Base-by-base conservation (phyloP, 495 filamentous ascomycete species). In the Trichoderma gamsii region DNA sequence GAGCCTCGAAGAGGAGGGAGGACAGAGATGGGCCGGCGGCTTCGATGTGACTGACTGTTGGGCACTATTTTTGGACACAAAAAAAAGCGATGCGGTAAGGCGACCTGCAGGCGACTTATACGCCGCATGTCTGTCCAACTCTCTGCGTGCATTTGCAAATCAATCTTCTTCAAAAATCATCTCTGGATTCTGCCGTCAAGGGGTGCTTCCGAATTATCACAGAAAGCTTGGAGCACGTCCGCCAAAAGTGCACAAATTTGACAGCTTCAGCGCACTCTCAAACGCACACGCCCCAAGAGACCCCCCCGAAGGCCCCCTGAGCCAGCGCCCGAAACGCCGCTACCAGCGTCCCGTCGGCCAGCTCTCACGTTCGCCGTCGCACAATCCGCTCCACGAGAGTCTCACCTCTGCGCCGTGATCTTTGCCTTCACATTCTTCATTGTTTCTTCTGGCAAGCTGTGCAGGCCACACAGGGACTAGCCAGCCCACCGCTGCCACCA, bases 321-420 rank as follows among this genome's bases (percentile, higher is more conserved):
- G 25, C 56, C 56, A 61, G 56, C 56, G 56, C 56, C 56, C 56
- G 56, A 61, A 61, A 61, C 56, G 56, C 56, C 56, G 56, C 56
- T 61, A 61, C 44, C 56, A 61, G 56, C 49, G 21, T 8, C 27
- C 56, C 56, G 25, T 61, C 56, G 25, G 12, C 9, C 56, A 23
- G 23, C 56, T 61, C 56, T 61, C 56, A 61, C 56, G 27, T 25
- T 61, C 56, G 56, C 27, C 56, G 56, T 61, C 56, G 56, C 56
- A 61, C 56, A 61, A 61, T 61, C 13, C 56, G 56, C 56, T 56
- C 51, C 51, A 61, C 56, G 56, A 61, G 23, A 61, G 56, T 61
- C 56, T 61, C 56, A 61, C 56, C 3, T 61, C 27, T 61, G 56
- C 56, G 56, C 56, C 56, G 56, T 61, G 56, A 32, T 56, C 51